Conservation (phyloP, 2,329 filamentous ascomycete genomes). For the Phaeosphaeriaceae sp. region DNA sequence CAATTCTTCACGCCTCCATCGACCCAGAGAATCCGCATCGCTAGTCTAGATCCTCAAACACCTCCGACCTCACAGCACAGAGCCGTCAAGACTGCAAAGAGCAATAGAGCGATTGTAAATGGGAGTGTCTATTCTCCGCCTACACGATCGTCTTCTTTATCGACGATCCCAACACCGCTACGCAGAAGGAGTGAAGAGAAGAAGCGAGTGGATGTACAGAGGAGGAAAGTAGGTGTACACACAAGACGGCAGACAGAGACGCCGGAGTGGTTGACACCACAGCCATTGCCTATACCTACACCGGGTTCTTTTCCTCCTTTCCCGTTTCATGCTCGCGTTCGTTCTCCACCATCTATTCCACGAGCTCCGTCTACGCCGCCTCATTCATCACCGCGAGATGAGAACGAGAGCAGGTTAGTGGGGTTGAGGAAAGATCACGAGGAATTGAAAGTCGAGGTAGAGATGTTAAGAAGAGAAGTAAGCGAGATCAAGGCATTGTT, state of each 20-base stretch:
- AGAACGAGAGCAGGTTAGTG: neutral
- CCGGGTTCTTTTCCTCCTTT: neutral
- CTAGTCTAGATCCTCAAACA: conserved; percentile 1
- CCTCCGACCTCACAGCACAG: neutral
- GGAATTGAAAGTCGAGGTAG: neutral
- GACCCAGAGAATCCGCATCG: conserved; percentile 4
- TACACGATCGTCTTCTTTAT: neutral
- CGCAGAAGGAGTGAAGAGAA: neutral
- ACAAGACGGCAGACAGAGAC: neutral
- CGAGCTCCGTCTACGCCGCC: neutral
- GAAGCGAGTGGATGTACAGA: neutral
- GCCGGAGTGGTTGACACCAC: neutral
- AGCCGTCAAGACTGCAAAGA: neutral
- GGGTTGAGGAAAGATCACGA: neutral
- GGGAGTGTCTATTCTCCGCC: neutral
- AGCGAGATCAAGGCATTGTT: neutral
- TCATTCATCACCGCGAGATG: neutral
- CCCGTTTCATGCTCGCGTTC: neutral
- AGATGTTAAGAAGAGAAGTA: neutral
- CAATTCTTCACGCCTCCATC: conserved; percentile 25
- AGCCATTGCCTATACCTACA: neutral
- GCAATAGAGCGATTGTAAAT: neutral
- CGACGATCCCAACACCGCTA: neutral
- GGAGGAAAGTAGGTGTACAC: neutral
- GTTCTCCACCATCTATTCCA: neutral